Base-by-base conservation (phyloP, 768 basidiomycete genomes). In the Polyporus arcularius region DNA sequence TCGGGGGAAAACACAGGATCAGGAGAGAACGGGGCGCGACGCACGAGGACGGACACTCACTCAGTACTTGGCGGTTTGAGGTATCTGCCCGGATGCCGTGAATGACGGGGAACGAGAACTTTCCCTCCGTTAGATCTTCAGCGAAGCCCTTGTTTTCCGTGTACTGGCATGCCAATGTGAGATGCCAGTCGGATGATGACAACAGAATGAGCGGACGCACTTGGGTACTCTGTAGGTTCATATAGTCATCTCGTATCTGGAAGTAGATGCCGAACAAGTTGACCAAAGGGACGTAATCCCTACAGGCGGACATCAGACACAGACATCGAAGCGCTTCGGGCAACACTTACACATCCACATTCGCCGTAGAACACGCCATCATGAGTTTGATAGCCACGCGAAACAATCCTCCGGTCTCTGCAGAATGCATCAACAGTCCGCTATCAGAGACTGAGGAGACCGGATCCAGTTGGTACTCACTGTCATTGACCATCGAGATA, bases 81-180 rank as follows among this genome's bases (percentile, higher is more conserved):
- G 78, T 80, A 70, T 94, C 86, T 8, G 90, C 83, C 32, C 90
- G 86, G 49, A 98, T 88, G n/a, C 90, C 87, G 72, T 98, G 96
- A 0, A 98, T 87, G 35, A 98, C 81, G 0, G 95, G 96, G 75
- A 98, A 98, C 4, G 93, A 96, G 78, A 98, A 98, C 73, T 98
- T 98, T 6, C 96, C 96, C 76, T 98, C 96, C 0, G 92, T 89
- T 12, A 98, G 79, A 71, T 98, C 96, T 74, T 98, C 96, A 0
- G 91, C 92, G 72, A 92, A 96, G 2, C 90, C 90, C 71, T 92
- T 92, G 71, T 89, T 91, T 45, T 84, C 82, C 2, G 86, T 78
- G 69, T 98, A 98, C 93, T 96, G 64, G 9, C 21, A 26, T 31
- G 40, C 30, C 10, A 35, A 12, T 47, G 38, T 60, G 63, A 32